Percentiles rank a stretch among this genome's conserved stretches.
These are phyloP conservation scores for Fistulinella prunicolor DNA, from an alignment of 768 basidiomycete species.

Conservation along the genomic window DNA sequence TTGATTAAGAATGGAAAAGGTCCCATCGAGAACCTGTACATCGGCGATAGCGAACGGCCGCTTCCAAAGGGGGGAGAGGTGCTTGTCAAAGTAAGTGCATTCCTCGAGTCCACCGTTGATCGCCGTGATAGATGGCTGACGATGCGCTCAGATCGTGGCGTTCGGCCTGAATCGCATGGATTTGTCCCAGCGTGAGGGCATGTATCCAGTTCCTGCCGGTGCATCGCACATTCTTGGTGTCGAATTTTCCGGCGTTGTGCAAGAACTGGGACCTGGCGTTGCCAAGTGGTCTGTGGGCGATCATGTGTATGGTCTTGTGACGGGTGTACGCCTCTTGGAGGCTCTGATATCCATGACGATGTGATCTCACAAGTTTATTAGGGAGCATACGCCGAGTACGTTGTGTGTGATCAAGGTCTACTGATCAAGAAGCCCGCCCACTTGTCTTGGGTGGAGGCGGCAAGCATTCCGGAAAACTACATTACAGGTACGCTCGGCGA, in stretches of 20 bases:
- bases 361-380: conserved; percentile 28
- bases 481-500: conserved; percentile 61
- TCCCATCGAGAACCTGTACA: conserved; percentile 70
- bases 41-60: conserved; percentile 71
- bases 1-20: conserved; percentile 76
- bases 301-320: conserved; percentile 75
- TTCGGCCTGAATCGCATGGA: conserved; percentile 94
- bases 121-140: neutral
- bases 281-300: conserved; percentile 59
- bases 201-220: conserved; percentile 78
- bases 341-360: neutral
- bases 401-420: conserved; percentile 62
- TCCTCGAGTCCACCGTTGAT: neutral
- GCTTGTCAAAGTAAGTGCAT: conserved; percentile 65
- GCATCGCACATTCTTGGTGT: conserved; percentile 77
- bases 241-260: conserved; percentile 76
- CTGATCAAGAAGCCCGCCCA: conserved; percentile 70
- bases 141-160: conserved; percentile 55
- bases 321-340: conserved; percentile 59
- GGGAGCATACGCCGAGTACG: conserved; percentile 92
- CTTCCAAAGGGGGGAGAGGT: conserved; percentile 56
- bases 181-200: conserved; percentile 63
- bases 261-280: conserved; percentile 49
- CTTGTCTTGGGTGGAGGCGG: conserved; percentile 81
- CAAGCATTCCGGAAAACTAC: conserved; percentile 85